Evolutionary conservation across 805 yeast species (phyloP).

Genomic region (Sungouiella thailandica): DNA sequence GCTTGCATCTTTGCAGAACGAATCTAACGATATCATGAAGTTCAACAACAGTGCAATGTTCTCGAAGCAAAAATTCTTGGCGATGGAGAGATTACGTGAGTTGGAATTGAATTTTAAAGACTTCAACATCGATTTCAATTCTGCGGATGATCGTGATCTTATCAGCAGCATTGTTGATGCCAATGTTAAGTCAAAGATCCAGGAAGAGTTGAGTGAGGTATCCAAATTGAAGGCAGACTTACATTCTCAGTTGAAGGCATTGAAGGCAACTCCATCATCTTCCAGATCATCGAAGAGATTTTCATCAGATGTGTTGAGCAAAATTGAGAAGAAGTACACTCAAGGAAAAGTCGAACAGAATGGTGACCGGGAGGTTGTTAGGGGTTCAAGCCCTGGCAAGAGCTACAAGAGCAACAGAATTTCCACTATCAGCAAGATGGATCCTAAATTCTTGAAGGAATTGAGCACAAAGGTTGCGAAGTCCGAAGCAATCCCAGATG

Average conservation of each 20-base stretch:
- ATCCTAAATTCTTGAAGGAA: conserved; percentile 51
- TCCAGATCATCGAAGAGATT: conserved; percentile 10
- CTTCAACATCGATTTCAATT: conserved; percentile 51
- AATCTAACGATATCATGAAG: conserved; percentile 73
- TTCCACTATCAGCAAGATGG: conserved; percentile 35
- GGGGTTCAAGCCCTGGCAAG: conserved; percentile 17
- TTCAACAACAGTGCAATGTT: conserved; percentile 57
- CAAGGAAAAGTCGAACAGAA: conserved; percentile 39
- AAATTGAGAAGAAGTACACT: conserved; percentile 41
- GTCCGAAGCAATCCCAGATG: conserved; percentile 29
- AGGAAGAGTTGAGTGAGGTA: conserved; percentile 39
- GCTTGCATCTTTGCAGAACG: conserved; percentile 59
- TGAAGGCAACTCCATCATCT: conserved; percentile 4
- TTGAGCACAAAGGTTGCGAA: conserved; percentile 46
- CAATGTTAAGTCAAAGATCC: conserved; percentile 30
- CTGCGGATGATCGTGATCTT: conserved; percentile 13
- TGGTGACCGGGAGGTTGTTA: conserved; percentile 6
- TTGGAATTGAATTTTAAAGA: conserved; percentile 65
- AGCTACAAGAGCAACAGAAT: conserved; percentile 27
- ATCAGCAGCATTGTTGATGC: conserved; percentile 24
- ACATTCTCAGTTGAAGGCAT: conserved; percentile 31
- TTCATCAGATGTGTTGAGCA: conserved; percentile 16
- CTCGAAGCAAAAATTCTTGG: conserved; percentile 56
- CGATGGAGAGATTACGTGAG: conserved; percentile 66
- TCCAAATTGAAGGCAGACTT: conserved; percentile 37